These are phyloP conservation scores for Penicillium robsamsonii DNA, from an alignment of 495 filamentous ascomycete genomes.

Conservation along the genomic window DNA sequence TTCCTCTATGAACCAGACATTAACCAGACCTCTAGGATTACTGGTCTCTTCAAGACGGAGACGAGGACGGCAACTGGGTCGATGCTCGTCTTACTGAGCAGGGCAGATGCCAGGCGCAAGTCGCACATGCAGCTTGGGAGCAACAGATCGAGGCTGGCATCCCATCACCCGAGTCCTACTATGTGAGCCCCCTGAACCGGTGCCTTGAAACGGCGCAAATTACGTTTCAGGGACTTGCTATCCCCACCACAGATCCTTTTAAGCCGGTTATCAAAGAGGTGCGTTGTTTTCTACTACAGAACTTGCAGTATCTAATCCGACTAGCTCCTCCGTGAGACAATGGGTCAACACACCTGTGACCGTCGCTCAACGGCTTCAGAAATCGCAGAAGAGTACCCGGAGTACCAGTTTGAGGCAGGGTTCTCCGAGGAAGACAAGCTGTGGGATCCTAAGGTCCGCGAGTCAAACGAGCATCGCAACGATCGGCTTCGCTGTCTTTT, in stretches of 20 bases:
- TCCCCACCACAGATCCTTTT: conserved; percentile 55
- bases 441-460: conserved; percentile 54
- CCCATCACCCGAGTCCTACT: conserved; percentile 65
- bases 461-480: conserved; percentile 56
- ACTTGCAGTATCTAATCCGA: neutral
- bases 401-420: conserved; percentile 59
- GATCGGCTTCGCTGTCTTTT: conserved; percentile 54
- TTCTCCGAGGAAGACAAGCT: conserved; percentile 63
- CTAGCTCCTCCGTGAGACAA: conserved; percentile 64
- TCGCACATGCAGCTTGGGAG: conserved; percentile 63
- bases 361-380: conserved; percentile 56
- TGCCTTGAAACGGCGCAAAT: conserved; percentile 64
- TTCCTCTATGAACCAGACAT: neutral
- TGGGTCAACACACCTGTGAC: conserved; percentile 82
- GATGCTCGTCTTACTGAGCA: conserved; percentile 66
- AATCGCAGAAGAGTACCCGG: conserved; percentile 58
- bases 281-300: neutral
- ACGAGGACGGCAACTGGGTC: conserved; percentile 63
- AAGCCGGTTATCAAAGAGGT: conserved; percentile 67
- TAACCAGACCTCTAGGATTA: conserved; percentile 47
- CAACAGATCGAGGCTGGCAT: conserved; percentile 53
- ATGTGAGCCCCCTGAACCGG: conserved; percentile 70
- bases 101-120: conserved; percentile 64
- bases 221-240: conserved; percentile 56
- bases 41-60: conserved; percentile 72